These are phyloP conservation scores for Pecoramyces ruminantium DNA, from an alignment of 192 early-diverging fungal species.

Conservation along the genomic window DNA sequence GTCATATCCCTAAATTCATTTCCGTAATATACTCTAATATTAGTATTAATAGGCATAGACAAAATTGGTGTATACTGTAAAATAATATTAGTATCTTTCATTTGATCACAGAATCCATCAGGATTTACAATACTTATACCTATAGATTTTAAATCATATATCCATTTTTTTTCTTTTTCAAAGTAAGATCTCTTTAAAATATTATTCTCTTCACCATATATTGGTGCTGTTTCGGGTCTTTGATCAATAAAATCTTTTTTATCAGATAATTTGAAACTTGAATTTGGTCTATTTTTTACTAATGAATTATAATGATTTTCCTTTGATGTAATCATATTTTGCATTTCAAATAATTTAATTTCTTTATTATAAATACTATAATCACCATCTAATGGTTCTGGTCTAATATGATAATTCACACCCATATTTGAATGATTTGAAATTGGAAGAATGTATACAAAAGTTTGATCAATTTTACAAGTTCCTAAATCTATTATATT, in stretches of 20 bases:
- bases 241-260: background rate
- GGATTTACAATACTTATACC: constrained; percentile 22
- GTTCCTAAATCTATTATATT: constrained; percentile 31
- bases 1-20: constrained; percentile 28
- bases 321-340: background rate
- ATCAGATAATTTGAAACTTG: background rate
- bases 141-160: constrained; percentile 6
- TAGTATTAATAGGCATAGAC: constrained; percentile 7
- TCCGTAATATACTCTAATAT: constrained; percentile 20
- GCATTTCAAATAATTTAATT: background rate
- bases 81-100: constrained; percentile 15
- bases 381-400: constrained; percentile 20
- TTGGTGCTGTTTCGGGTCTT: background rate
- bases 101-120: constrained; percentile 24
- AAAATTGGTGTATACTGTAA: constrained; percentile 21
- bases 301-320: background rate
- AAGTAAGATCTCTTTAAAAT: background rate
- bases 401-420: constrained; percentile 25
- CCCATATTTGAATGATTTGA: constrained; percentile 36
- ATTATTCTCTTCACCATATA: background rate
- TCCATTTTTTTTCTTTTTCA: constrained; percentile 9
- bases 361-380: constrained; percentile 21
- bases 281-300: background rate
- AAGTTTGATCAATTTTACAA: constrained; percentile 25
- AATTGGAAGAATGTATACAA: constrained; percentile 23